phyloP scores from a whole-genome alignment of 1,284 basidiomycete species.

The Neonothopanus nambi region DNA sequence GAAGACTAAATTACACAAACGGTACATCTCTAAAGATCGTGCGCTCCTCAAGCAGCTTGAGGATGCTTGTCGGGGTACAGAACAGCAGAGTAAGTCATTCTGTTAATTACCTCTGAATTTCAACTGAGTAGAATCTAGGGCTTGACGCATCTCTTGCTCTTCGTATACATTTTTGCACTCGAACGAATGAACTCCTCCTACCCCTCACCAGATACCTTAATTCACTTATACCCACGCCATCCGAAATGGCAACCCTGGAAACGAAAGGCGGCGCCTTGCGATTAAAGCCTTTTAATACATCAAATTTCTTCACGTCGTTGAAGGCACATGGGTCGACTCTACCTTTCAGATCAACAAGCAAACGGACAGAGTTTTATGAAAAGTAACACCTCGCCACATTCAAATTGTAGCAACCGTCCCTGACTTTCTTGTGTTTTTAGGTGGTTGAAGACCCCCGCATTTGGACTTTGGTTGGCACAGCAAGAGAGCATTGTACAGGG shows the following conservation, averaged over 20 bases:
- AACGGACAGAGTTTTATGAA: slow-evolving; percentile 72
- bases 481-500: slow-evolving; percentile 69
- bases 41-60: slow-evolving; percentile 70
- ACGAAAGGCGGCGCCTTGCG: slow-evolving; percentile 31
- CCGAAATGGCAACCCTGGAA: slow-evolving; percentile 37
- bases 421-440: slow-evolving; percentile 20
- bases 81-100: slow-evolving; percentile 49
- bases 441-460: slow-evolving; percentile 72
- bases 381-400: slow-evolving; percentile 23
- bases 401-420: background rate
- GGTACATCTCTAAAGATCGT: slow-evolving; percentile 86
- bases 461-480: slow-evolving; percentile 73
- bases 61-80: slow-evolving; percentile 49
- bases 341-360: slow-evolving; percentile 68
- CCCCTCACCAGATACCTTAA: slow-evolving; percentile 94
- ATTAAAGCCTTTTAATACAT: slow-evolving; percentile 79
- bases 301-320: slow-evolving; percentile 81
- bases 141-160: slow-evolving; percentile 68
- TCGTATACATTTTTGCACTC: slow-evolving; percentile 82
- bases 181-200: slow-evolving; percentile 88
- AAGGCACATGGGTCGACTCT: slow-evolving; percentile 78
- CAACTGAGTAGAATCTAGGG: slow-evolving; percentile 38
- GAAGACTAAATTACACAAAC: slow-evolving; percentile 77
- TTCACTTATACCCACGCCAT: slow-evolving; percentile 77
- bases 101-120: background rate